These are phyloP conservation scores for Kurtzmaniella natalensis DNA, from an alignment of 1,139 yeast genomes.

Conservation along the genomic window DNA sequence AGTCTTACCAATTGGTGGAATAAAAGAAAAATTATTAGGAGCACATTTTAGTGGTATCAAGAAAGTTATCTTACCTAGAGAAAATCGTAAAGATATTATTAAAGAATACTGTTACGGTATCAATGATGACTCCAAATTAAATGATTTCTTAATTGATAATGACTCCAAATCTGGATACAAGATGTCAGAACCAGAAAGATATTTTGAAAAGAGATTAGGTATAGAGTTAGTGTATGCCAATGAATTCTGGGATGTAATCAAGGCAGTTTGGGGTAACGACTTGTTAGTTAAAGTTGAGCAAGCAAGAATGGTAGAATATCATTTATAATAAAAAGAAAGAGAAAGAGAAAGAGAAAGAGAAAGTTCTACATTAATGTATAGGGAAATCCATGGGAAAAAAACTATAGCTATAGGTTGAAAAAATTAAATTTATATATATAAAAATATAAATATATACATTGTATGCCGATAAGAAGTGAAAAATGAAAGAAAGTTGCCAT, in stretches of 20 bases:
- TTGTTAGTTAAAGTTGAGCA: constrained; percentile 27
- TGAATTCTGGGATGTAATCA: constrained; percentile 75
- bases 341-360: too few relatives aligned
- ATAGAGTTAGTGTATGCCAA: constrained; percentile 61
- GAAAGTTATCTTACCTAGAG: constrained; percentile 64
- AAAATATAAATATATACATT: too few relatives aligned
- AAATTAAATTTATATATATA: too few relatives aligned
- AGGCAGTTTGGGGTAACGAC: constrained; percentile 59
- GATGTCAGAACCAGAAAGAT: constrained; percentile 43
- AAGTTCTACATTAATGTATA: too few relatives aligned
- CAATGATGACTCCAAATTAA: constrained; percentile 29
- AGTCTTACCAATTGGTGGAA: constrained; percentile 86
- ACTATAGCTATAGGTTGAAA: too few relatives aligned
- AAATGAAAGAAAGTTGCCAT: too few relatives aligned
- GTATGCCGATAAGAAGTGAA: too few relatives aligned
- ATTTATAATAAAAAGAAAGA: too few relatives aligned
- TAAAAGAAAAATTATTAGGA: constrained; percentile 78
- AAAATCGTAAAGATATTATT: constrained; percentile 67
- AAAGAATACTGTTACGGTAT: constrained; percentile 45
- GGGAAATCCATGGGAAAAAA: too few relatives aligned
- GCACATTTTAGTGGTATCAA: constrained; percentile 68
- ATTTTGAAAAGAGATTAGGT: constrained; percentile 47
- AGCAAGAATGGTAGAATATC: constrained; percentile 34
- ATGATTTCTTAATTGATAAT: constrained; percentile 36
- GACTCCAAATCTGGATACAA: constrained; percentile 18